Percentiles rank a stretch among this genome's conserved stretches.
phyloP scores from a whole-genome alignment of 345 rosid species.

The Lepidium didymum region DNA sequence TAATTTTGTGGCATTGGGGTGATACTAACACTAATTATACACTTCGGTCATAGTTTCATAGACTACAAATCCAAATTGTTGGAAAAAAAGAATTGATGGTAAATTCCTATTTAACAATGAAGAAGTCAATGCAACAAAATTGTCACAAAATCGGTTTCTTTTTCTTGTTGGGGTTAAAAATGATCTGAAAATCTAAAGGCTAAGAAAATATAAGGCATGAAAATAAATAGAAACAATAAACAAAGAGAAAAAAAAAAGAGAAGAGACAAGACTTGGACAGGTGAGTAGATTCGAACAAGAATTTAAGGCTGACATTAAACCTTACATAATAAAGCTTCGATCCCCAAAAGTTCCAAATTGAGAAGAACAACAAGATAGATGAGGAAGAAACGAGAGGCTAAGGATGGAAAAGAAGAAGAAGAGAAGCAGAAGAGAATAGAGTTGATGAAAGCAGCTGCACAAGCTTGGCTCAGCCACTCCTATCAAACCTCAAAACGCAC shows the following conservation, averaged over 20 bases:
- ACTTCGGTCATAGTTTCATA: background rate
- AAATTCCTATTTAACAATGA: background rate
- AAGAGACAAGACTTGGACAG: background rate
- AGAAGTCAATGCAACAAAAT: background rate
- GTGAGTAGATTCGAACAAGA: slow-evolving; percentile 15
- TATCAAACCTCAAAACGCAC: slow-evolving; percentile 27
- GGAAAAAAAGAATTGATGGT: too few relatives aligned
- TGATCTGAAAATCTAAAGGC: slow-evolving; percentile 7
- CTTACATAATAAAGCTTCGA: background rate
- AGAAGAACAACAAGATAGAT: slow-evolving; percentile 1
- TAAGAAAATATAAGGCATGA: background rate
- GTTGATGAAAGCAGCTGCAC: slow-evolving; percentile 81
- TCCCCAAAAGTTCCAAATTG: background rate
- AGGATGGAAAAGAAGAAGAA: slow-evolving; percentile 27
- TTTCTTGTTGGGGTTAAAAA: background rate
- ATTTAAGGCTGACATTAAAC: slow-evolving; percentile 24
- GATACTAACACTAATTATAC: background rate
- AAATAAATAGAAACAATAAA: background rate
- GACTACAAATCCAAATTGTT: too few relatives aligned
- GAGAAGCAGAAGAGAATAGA: slow-evolving; percentile 35
- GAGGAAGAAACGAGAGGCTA: slow-evolving; percentile 36
- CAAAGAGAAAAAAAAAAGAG: background rate
- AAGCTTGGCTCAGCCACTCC: slow-evolving; percentile 70
- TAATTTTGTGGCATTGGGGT: too few relatives aligned
- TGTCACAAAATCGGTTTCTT: background rate